Percentiles rank a stretch among this genome's conserved stretches.
Conservation (phyloP, 1,284 basidiomycete genomes). For the Stereum hirsutum region DNA sequence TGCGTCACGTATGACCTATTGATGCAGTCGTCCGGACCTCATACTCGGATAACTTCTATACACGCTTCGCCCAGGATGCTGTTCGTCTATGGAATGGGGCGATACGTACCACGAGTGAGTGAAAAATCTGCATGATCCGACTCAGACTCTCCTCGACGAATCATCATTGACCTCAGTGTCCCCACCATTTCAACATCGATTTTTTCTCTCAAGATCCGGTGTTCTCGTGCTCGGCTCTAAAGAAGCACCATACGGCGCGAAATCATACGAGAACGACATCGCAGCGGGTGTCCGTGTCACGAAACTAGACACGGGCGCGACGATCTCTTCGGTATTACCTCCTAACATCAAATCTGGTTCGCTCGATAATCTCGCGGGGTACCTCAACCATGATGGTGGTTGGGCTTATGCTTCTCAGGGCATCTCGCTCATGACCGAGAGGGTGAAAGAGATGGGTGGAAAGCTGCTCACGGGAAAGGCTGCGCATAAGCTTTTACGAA, state of each 20-base stretch:
- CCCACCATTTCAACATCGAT: background rate
- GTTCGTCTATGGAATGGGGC: slow-evolving; percentile 73
- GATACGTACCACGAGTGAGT: slow-evolving; percentile 76
- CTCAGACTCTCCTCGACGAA: background rate
- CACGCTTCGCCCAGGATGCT: slow-evolving; percentile 62
- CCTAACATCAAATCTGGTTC: slow-evolving; percentile 19
- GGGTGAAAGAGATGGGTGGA: slow-evolving; percentile 53
- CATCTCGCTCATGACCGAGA: slow-evolving; percentile 44
- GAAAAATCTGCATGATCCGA: background rate
- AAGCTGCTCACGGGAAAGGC: slow-evolving; percentile 47
- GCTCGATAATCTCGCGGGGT: slow-evolving; percentile 37
- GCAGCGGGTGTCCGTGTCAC: slow-evolving; percentile 39
- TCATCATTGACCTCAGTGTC: background rate
- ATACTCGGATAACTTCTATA: slow-evolving; percentile 63
- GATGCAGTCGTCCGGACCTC: slow-evolving; percentile 59
- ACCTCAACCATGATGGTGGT: slow-evolving; percentile 72
- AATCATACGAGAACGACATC: slow-evolving; percentile 50
- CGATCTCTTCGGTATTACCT: slow-evolving; percentile 38
- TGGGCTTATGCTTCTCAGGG: slow-evolving; percentile 81
- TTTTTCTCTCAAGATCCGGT: slow-evolving; percentile 37
- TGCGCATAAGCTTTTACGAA: slow-evolving; percentile 37
- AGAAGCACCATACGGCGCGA: slow-evolving; percentile 32
- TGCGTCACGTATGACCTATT: background rate
- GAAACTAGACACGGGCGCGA: slow-evolving; percentile 26
- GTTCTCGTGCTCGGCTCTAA: slow-evolving; percentile 42